Evolutionary conservation across 148 eudicot species (phyloP), one percentile per base, ranked within the genome.

Genomic region (Camellia sinensis): DNA sequence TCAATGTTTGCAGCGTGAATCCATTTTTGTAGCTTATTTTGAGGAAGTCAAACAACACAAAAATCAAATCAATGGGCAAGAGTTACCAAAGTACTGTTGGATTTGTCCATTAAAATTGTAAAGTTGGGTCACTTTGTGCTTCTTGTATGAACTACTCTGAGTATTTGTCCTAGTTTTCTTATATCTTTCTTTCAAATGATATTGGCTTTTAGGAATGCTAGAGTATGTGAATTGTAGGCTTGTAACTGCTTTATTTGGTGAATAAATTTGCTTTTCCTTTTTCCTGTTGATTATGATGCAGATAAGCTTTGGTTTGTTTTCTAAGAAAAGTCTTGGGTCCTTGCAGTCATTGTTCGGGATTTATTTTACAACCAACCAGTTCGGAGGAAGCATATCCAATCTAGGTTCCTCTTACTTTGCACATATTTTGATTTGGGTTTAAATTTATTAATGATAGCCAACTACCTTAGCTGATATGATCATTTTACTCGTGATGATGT

Each of bases 311-410:
- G 59, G 11, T 45, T 63, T 75, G 50, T 46, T 37, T 46, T 53
- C 37, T 22, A 70, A 17, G 21, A 75, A 72, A 54, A 79, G 48
- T 82, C 21, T 54, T 73, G 40, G 73, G 19, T 57, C 61, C 56
- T 54, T 86, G 86, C 93, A 96, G 99, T 96, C 50, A 86, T 79
- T 76, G 97, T 91, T 80, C 98, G 89, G 74, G 99, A 96, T 84
- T 82, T 94, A 61, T 96, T 94, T 85, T 94, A 94, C 92, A 94
- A 93, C 83, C 99, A 96, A 83, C 99, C 99, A 82, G 99, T 96
- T 73, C 88, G 98, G 72, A 90, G 97, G 86, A 91, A 86, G 80
- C 95, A 90, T 68, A 86, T 94, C 80, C 91, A 91, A 75, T 91
- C 93, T 84, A 91, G 97, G 99, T 96, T 75, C 71, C 74, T 84